Conservation (phyloP, 139 green algal genomes). For the Picochlorum sp. region DNA sequence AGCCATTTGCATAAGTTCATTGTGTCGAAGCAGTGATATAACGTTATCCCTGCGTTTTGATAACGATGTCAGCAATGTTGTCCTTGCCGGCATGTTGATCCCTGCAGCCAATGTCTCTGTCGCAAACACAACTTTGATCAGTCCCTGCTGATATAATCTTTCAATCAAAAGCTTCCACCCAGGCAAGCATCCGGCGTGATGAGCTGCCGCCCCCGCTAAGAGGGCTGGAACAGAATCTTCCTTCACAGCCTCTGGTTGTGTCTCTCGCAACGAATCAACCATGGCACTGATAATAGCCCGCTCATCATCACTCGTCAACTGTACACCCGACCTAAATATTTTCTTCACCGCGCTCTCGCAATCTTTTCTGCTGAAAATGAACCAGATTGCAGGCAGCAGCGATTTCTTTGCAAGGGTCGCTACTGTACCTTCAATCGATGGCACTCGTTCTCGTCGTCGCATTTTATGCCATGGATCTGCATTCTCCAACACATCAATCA, state of each 20-base stretch:
- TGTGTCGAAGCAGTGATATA: conserved; percentile 58
- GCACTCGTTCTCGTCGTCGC: conserved; percentile 21
- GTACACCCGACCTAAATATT: conserved; percentile 10
- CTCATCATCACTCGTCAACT: conserved; percentile 41
- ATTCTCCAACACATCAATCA: conserved; percentile 9
- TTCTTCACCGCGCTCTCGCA: conserved; percentile 52
- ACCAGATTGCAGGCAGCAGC: conserved; percentile 88
- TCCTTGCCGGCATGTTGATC: conserved; percentile 97
- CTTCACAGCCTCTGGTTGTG: conserved; percentile 70
- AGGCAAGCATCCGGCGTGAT: conserved; percentile 89
- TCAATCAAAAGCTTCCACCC: conserved; percentile 90
- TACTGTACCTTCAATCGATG: conserved; percentile 25
- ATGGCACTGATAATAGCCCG: conserved; percentile 40
- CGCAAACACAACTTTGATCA: conserved; percentile 85
- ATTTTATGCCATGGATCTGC: conserved; percentile 20
- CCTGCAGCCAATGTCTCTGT: conserved; percentile 95
- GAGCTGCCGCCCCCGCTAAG: conserved; percentile 59
- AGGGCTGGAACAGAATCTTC: conserved; percentile 53
- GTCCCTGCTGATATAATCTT: conserved; percentile 71
- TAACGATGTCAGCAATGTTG: conserved; percentile 71
- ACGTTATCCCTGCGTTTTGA: conserved; percentile 47
- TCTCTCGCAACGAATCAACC: conserved; percentile 40
- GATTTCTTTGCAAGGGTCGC: conserved; percentile 27
- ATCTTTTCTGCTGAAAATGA: conserved; percentile 76
- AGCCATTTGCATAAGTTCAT: conserved; percentile 79